A percentile compares a stretch with the other conserved stretches of the same genome.
Evolutionary conservation across 495 filamentous ascomycete genomes (phyloP).

Genomic region (Chaetomium tenue): DNA sequence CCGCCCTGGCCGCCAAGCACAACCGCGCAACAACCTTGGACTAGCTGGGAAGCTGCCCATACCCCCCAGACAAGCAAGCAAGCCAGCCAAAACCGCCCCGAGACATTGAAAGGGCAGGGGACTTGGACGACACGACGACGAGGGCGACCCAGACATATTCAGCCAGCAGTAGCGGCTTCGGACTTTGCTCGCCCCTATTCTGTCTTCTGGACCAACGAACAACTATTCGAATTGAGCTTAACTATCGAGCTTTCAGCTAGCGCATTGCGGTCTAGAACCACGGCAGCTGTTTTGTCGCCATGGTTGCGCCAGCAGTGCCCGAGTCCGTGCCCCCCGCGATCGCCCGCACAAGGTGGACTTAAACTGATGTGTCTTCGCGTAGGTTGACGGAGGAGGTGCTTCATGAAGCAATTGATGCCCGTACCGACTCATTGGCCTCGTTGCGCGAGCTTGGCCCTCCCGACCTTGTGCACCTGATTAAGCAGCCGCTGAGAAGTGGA

Average conservation of each 20-base stretch:
- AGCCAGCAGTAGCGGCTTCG: not conserved
- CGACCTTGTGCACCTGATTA: constrained; percentile 91
- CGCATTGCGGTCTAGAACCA: constrained; percentile 5
- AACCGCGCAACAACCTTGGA: not conserved
- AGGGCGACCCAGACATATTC: too few species aligned
- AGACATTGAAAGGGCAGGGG: constrained; percentile 5
- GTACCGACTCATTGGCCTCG: constrained; percentile 78
- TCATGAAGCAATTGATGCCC: constrained; percentile 81
- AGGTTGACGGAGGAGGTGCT: constrained; percentile 91
- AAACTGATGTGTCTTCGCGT: constrained; percentile 27
- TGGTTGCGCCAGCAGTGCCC: constrained; percentile 86
- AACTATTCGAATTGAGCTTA: not conserved
- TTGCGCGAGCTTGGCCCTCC: constrained; percentile 93
- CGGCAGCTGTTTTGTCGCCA: constrained; percentile 44
- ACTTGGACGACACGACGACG: not conserved
- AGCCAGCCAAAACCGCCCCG: constrained; percentile 3
- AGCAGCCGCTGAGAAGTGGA: constrained; percentile 67
- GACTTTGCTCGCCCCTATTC: not conserved
- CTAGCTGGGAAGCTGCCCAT: not conserved
- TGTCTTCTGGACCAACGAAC: not conserved
- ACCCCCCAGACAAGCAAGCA: not conserved
- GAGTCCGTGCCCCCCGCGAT: constrained; percentile 60
- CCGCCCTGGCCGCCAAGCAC: not conserved
- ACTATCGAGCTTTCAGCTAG: not conserved
- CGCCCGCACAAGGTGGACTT: not conserved